phyloP scores from a whole-genome alignment of 2,329 filamentous ascomycete genomes.

The Ustilaginoidea virens region DNA sequence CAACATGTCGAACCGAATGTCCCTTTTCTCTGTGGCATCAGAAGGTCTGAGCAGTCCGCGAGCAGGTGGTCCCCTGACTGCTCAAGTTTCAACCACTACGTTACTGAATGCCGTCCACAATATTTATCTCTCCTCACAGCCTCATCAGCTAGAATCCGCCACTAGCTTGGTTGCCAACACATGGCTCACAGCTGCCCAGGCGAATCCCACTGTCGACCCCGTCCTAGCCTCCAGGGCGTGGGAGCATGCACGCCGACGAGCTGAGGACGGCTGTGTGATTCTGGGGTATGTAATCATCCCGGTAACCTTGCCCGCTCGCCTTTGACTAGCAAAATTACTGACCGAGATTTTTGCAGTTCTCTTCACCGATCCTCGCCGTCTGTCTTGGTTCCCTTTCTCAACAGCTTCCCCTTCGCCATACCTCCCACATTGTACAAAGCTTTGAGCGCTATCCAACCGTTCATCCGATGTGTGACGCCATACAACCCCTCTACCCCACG shows the following conservation, averaged over 20 bases:
- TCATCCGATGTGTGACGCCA: constrained; percentile 75
- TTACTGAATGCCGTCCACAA: constrained; percentile 86
- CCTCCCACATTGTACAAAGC: constrained; percentile 64
- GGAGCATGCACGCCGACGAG: constrained; percentile 89
- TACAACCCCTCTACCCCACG: constrained; percentile 74
- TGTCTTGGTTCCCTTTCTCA: constrained; percentile 64
- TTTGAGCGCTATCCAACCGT: constrained; percentile 69
- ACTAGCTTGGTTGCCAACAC: constrained; percentile 91
- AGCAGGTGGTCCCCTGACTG: constrained; percentile 48
- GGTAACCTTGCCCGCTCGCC: too few species aligned
- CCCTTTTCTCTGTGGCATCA: constrained; percentile 52
- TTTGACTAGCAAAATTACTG: too few species aligned
- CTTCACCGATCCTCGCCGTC: constrained; percentile 82
- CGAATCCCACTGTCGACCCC: constrained; percentile 60
- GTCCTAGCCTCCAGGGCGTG: constrained; percentile 70
- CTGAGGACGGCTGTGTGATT: constrained; percentile 88
- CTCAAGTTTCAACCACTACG: constrained; percentile 83
- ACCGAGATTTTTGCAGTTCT: constrained; percentile 39
- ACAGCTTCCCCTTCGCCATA: constrained; percentile 63
- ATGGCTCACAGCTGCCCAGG: constrained; percentile 70
- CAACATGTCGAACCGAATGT: constrained; percentile 48
- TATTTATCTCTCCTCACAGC: constrained; percentile 64
- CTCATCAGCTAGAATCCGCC: constrained; percentile 78
- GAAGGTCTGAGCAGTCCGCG: constrained; percentile 44
- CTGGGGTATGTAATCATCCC: constrained; percentile 72